phyloP scores from a whole-genome alignment of 2,329 filamentous ascomycete genomes.

The Alternaria tenuissima region DNA sequence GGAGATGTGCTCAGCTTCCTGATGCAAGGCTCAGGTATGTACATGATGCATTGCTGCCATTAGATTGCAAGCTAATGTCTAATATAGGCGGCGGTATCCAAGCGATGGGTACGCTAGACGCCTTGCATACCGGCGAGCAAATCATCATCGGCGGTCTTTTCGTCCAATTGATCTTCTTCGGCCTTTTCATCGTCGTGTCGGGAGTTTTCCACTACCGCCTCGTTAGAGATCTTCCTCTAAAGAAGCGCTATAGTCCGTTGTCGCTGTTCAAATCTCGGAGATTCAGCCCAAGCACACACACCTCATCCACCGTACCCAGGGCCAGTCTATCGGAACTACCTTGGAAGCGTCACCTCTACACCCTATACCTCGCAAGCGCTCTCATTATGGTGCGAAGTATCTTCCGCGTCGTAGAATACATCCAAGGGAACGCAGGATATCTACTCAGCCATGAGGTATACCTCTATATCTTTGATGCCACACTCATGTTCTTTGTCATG shows the following conservation, averaged over 20 bases:
- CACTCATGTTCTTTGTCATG: conserved; percentile 56
- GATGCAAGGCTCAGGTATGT: conserved; percentile 45
- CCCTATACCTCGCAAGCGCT: conserved; percentile 54
- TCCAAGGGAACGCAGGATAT: conserved; percentile 55
- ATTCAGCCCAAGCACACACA: not conserved
- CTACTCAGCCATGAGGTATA: conserved; percentile 55
- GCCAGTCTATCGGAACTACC: conserved; percentile 14
- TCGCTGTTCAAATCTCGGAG: not conserved
- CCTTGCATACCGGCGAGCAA: conserved; percentile 24
- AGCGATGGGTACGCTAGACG: conserved; percentile 14
- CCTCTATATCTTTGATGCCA: conserved; percentile 57
- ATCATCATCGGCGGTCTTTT: conserved; percentile 46
- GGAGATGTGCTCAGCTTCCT: conserved; percentile 58
- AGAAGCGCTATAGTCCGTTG: conserved; percentile 4
- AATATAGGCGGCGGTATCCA: conserved; percentile 28
- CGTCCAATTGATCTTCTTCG: conserved; percentile 60
- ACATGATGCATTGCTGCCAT: conserved; percentile 37
- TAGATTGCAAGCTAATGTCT: conserved; percentile 1
- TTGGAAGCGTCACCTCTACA: conserved; percentile 50
- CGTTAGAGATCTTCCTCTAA: conserved; percentile 13
- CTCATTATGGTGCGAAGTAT: conserved; percentile 61
- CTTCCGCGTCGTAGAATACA: conserved; percentile 60
- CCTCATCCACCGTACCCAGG: not conserved
- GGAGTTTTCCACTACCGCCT: conserved; percentile 31
- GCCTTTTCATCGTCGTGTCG: conserved; percentile 53